Evolutionary conservation across 257 asterid genomes (phyloP).

Genomic region (Capsicum pubescens): DNA sequence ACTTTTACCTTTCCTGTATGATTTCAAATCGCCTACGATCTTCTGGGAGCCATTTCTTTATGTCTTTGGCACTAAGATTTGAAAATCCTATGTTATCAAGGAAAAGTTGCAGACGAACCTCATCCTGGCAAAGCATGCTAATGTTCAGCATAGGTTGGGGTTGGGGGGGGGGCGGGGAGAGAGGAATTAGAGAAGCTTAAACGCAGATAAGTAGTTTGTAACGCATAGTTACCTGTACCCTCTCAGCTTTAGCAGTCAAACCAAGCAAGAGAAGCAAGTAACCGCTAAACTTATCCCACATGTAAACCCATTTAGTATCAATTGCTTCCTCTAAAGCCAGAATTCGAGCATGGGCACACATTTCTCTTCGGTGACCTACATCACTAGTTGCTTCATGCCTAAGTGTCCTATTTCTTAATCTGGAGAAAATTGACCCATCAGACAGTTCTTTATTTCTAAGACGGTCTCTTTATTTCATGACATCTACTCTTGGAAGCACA

Average conservation of each 20-base stretch:
- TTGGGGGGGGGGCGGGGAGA: neutral
- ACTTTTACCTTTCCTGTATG: too few relatives aligned
- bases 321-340: too few relatives aligned
- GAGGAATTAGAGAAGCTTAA: too few relatives aligned
- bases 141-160: conserved; percentile 23
- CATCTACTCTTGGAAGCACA: too few relatives aligned
- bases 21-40: conserved; percentile 97
- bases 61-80: conserved; percentile 94
- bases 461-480: conserved; percentile 96
- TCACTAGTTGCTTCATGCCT: conserved; percentile 77
- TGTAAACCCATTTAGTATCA: too few relatives aligned
- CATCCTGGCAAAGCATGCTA: conserved; percentile 66
- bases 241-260: too few relatives aligned
- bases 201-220: too few relatives aligned
- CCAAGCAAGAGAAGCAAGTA: too few relatives aligned
- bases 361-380: conserved; percentile 83
- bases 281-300: too few relatives aligned
- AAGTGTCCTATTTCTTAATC: conserved; percentile 64
- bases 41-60: conserved; percentile 98
- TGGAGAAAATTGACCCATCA: conserved; percentile 78
- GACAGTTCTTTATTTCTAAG: conserved; percentile 92
- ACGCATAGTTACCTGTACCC: too few relatives aligned
- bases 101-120: conserved; percentile 93
- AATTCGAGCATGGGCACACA: too few relatives aligned
- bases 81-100: conserved; percentile 98